Conservation (phyloP, 164 flowering plant species). For the Magnolia kwangsiensis region DNA sequence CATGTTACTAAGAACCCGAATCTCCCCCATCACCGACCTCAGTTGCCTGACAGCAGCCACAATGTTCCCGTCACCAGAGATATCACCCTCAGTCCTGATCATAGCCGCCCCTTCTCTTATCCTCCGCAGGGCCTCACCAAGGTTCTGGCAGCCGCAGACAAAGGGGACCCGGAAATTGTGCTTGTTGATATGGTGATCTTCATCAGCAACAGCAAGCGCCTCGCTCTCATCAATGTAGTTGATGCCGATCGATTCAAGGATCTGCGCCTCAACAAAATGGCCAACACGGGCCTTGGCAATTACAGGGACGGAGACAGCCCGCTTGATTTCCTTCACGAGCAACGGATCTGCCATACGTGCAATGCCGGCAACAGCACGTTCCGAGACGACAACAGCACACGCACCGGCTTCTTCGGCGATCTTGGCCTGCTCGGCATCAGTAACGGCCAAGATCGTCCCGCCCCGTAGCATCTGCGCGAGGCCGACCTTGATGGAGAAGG, state of each 20-base stretch:
- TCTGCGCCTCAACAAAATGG: conserved; percentile 85
- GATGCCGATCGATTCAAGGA: conserved; percentile 58
- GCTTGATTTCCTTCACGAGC: conserved; percentile 55
- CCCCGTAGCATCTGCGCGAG: conserved; percentile 69
- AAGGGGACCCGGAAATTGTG: conserved; percentile 65
- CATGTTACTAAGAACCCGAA: conserved; percentile 55
- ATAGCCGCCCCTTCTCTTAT: conserved; percentile 78
- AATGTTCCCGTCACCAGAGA: conserved; percentile 33
- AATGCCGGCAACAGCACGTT: conserved; percentile 36
- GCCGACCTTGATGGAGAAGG: conserved; percentile 58
- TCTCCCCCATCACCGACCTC: conserved; percentile 59
- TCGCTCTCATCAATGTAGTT: conserved; percentile 85
- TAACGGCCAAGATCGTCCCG: conserved; percentile 60
- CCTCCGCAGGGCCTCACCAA: conserved; percentile 68
- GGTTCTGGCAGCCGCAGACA: conserved; percentile 53
- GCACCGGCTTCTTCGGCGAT: conserved; percentile 82
- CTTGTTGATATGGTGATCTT: conserved; percentile 60
- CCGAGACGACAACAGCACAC: conserved; percentile 37
- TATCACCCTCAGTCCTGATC: conserved; percentile 50
- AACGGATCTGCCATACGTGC: conserved; percentile 64
- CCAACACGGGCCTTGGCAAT: conserved; percentile 66
- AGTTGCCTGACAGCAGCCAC: conserved; percentile 47
- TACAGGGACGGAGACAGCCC: conserved; percentile 53
- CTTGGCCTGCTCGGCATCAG: conserved; percentile 48
- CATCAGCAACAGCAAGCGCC: conserved; percentile 50